These are phyloP conservation scores for Candida bentonensis DNA, from an alignment of 805 yeast species.

Conservation along the genomic window DNA sequence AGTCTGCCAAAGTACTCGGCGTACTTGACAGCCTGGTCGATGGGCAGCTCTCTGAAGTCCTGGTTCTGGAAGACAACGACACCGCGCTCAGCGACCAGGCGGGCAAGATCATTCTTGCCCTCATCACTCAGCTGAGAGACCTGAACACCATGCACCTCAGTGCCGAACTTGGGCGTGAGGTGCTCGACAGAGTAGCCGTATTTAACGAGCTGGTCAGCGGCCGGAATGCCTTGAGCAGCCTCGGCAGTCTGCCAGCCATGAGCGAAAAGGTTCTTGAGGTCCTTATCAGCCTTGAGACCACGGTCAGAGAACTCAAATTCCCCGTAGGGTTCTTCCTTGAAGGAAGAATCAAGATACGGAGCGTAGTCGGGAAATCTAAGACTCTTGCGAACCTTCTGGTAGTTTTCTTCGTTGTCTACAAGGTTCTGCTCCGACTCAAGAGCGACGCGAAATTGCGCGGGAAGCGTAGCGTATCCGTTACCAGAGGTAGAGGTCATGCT, in stretches of 20 bases:
- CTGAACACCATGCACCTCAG: slow-evolving; percentile 52
- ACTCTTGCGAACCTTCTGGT: background rate
- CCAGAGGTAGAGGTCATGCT: too few species aligned
- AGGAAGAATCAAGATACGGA: slow-evolving; percentile 58
- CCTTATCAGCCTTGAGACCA: slow-evolving; percentile 52
- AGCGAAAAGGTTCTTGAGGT: slow-evolving; percentile 34
- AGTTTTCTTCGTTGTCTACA: background rate
- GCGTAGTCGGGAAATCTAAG: slow-evolving; percentile 40
- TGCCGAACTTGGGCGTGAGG: slow-evolving; percentile 56
- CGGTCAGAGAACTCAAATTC: slow-evolving; percentile 47
- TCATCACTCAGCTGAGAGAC: slow-evolving; percentile 36
- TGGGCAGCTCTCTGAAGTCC: slow-evolving; percentile 36
- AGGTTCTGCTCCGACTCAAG: background rate
- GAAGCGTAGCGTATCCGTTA: too few species aligned
- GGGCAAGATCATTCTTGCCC: slow-evolving; percentile 58
- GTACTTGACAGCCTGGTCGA: slow-evolving; percentile 27
- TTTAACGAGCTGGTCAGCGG: slow-evolving; percentile 12
- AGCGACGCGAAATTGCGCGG: too few species aligned
- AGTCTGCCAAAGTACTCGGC: slow-evolving; percentile 56
- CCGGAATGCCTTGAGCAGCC: slow-evolving; percentile 3
- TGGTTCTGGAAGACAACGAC: slow-evolving; percentile 61
- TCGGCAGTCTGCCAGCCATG: slow-evolving; percentile 14
- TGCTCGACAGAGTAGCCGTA: slow-evolving; percentile 17
- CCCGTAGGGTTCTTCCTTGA: slow-evolving; percentile 36
- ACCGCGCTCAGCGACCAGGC: slow-evolving; percentile 57